phyloP scores from a whole-genome alignment of 2,329 filamentous ascomycete species.

The Sporothrix schenckii region DNA sequence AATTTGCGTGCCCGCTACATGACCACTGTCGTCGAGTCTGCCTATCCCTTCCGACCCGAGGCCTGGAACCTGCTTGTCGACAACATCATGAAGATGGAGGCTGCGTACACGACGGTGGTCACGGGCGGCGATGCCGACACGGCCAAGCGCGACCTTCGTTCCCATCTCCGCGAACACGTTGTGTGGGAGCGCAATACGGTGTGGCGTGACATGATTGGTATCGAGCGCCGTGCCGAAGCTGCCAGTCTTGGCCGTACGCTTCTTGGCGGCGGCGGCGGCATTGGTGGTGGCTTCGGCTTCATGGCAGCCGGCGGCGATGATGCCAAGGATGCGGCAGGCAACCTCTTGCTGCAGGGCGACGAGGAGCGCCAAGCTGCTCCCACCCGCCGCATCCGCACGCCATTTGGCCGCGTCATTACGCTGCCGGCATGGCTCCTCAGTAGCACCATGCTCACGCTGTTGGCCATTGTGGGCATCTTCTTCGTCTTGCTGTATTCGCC shows the following conservation, averaged over 20 bases:
- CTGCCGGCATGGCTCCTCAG: slow-evolving; percentile 83
- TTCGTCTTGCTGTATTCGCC: slow-evolving; percentile 72
- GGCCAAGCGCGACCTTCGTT: slow-evolving; percentile 81
- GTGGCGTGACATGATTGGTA: slow-evolving; percentile 98
- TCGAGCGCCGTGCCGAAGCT: slow-evolving; percentile 92
- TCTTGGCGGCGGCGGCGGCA: slow-evolving; percentile 58
- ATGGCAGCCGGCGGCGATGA: slow-evolving; percentile 32
- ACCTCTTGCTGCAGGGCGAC: slow-evolving; percentile 80
- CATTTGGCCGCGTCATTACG: slow-evolving; percentile 60
- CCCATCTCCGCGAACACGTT: slow-evolving; percentile 92
- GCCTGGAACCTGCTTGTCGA: slow-evolving; percentile 72
- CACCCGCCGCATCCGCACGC: slow-evolving; percentile 62
- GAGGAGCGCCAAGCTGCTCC: slow-evolving; percentile 57
- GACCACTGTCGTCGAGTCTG: slow-evolving; percentile 69
- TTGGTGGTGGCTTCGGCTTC: slow-evolving; percentile 32
- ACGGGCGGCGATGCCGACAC: slow-evolving; percentile 76
- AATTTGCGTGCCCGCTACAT: slow-evolving; percentile 79
- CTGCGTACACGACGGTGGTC: slow-evolving; percentile 77
- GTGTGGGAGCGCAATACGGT: slow-evolving; percentile 99
- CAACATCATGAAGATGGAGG: slow-evolving; percentile 74
- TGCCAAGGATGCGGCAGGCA: slow-evolving; percentile 60
- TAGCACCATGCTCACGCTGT: slow-evolving; percentile 75
- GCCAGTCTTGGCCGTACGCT: slow-evolving; percentile 86
- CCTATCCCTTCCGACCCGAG: slow-evolving; percentile 77
- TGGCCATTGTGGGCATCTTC: slow-evolving; percentile 74